Conservation (phyloP, 225 moss, liverwort and hornwort genomes). For the Climacium dendroides region DNA sequence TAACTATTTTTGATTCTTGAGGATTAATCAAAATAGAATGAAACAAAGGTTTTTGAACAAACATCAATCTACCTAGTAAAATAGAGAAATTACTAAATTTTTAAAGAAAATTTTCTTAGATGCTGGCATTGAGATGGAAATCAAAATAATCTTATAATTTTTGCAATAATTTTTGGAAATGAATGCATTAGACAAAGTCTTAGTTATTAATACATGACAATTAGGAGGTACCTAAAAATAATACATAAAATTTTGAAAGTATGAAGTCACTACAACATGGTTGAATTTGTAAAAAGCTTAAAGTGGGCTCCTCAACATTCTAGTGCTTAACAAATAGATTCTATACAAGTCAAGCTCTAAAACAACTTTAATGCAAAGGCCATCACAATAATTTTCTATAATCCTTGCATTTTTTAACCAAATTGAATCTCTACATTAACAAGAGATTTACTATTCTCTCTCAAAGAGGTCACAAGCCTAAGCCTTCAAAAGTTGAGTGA, state of each 20-base stretch:
- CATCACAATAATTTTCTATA: neutral
- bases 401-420: neutral
- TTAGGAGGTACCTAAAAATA: neutral
- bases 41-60: neutral
- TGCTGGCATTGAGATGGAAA: neutral
- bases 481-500: neutral
- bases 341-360: neutral
- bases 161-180: neutral
- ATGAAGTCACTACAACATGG: neutral
- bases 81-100: neutral
- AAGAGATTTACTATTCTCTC: neutral
- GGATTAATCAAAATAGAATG: neutral
- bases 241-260: neutral
- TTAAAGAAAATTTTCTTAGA: neutral
- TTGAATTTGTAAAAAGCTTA: neutral
- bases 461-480: neutral
- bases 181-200: neutral
- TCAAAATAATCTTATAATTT: neutral
- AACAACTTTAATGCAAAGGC: neutral
- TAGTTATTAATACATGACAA: too few species aligned
- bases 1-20: accelerated
- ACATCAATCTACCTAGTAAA: neutral
- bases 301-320: accelerated
- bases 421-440: neutral
- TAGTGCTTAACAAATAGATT: neutral